Evolutionary conservation across 306 rosid genomes (phyloP).

Genomic region (Hippophae gyantsensis): DNA sequence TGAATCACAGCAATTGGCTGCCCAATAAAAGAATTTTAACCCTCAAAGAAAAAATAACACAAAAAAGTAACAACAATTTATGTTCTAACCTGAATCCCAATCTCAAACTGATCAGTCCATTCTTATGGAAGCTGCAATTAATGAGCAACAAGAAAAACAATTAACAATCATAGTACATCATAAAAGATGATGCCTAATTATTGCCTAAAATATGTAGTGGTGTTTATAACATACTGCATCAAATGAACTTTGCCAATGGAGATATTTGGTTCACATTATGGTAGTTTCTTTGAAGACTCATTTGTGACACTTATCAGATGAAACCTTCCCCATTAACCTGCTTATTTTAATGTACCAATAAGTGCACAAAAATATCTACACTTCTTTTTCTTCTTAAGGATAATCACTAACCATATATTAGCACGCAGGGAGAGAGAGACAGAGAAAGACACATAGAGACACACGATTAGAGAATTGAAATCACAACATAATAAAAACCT

Average conservation of each 20-base stretch:
- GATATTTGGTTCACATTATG: constrained; percentile 85
- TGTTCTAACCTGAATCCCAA: constrained; percentile 88
- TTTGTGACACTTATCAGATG: constrained; percentile 99
- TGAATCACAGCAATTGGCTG: constrained; percentile 98
- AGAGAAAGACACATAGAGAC: neutral
- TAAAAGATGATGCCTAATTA: neutral
- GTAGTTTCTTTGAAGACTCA: constrained; percentile 99
- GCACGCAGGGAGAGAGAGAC: neutral
- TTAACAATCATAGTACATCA: constrained; percentile 20
- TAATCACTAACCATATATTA: neutral
- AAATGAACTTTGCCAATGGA: constrained; percentile 98
- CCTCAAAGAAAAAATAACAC: constrained; percentile 4
- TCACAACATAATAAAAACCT: constrained; percentile 42
- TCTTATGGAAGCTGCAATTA: constrained; percentile 93
- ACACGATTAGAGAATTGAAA: neutral
- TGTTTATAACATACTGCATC: constrained; percentile 65
- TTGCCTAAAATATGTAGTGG: neutral
- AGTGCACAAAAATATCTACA: constrained; percentile 1
- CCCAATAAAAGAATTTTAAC: constrained; percentile 4
- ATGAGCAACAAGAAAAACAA: constrained; percentile 29
- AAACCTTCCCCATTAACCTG: constrained; percentile 99
- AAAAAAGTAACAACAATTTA: constrained; percentile 16
- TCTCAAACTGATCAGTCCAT: constrained; percentile 96
- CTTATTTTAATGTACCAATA: constrained; percentile 22
- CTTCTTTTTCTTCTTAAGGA: neutral